phyloP scores from a whole-genome alignment of 2,329 filamentous ascomycete genomes.

The Penicillium sp. region DNA sequence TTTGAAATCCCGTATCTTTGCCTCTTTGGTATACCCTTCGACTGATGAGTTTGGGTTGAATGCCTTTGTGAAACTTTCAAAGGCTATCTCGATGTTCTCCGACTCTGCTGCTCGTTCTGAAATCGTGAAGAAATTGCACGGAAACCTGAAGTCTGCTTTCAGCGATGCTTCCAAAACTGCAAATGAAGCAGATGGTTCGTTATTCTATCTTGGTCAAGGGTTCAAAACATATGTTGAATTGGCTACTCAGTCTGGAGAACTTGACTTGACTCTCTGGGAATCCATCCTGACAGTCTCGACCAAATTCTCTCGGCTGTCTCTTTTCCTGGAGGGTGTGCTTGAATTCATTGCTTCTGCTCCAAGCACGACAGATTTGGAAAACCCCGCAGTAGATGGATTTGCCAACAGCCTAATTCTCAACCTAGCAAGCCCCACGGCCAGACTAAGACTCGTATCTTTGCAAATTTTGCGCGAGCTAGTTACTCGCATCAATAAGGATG shows the following conservation, averaged over 20 bases:
- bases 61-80: constrained; percentile 64
- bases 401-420: constrained; percentile 69
- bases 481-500: constrained; percentile 48
- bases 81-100: constrained; percentile 56
- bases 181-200: constrained; percentile 34
- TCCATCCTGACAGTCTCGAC: constrained; percentile 66
- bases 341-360: constrained; percentile 46
- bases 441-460: constrained; percentile 71
- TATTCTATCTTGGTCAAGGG: constrained; percentile 71
- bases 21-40: constrained; percentile 61
- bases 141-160: constrained; percentile 66
- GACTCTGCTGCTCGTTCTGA: constrained; percentile 67
- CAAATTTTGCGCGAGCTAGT: constrained; percentile 68
- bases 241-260: constrained; percentile 58
- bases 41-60: constrained; percentile 68
- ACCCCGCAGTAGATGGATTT: constrained; percentile 62
- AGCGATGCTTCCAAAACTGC: constrained; percentile 64
- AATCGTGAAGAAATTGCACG: constrained; percentile 65
- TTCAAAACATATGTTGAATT: constrained; percentile 72
- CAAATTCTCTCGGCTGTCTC: constrained; percentile 64
- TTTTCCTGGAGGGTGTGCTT: constrained; percentile 66
- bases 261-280: constrained; percentile 64
- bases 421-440: constrained; percentile 72
- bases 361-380: constrained; percentile 40
- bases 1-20: constrained; percentile 73